Evolutionary conservation across 805 yeast genomes (phyloP).

Genomic region (Maudiozyma bulderi): DNA sequence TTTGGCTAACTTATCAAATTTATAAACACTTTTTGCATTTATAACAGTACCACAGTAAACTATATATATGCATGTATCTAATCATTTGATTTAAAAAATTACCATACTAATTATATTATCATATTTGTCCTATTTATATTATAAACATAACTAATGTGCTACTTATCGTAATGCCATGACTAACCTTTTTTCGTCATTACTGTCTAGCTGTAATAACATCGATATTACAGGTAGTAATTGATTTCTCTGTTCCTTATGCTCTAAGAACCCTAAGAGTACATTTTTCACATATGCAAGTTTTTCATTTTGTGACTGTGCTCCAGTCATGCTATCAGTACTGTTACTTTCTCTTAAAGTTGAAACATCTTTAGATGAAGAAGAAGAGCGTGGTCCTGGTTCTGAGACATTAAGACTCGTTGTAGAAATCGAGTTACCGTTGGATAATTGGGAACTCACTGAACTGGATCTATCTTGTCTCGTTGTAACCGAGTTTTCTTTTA

Average conservation of each 20-base stretch:
- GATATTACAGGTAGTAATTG: conserved; percentile 80
- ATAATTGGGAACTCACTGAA: conserved; percentile 25
- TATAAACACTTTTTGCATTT: no score
- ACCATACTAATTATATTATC: no score
- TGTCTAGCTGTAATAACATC: conserved; percentile 57
- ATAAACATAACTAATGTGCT: neutral
- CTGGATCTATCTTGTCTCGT: conserved; percentile 29
- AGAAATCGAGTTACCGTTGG: conserved; percentile 8
- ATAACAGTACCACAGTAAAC: neutral
- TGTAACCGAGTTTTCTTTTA: conserved; percentile 27
- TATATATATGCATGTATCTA: neutral
- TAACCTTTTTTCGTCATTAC: conserved; percentile 67
- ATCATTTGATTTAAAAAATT: neutral
- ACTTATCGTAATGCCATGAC: conserved; percentile 36
- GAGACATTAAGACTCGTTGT: conserved; percentile 3
- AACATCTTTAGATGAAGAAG: conserved; percentile 10
- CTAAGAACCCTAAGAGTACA: conserved; percentile 82
- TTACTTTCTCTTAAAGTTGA: neutral
- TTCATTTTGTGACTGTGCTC: conserved; percentile 21
- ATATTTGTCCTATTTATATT: no score
- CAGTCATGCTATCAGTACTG: neutral
- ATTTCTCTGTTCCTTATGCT: conserved; percentile 83
- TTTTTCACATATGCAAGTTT: conserved; percentile 77
- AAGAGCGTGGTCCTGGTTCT: conserved; percentile 10
- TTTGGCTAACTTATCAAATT: no score